Evolutionary conservation across 208 protist species (phyloP).

Genomic region (Leishmania mexicana): DNA sequence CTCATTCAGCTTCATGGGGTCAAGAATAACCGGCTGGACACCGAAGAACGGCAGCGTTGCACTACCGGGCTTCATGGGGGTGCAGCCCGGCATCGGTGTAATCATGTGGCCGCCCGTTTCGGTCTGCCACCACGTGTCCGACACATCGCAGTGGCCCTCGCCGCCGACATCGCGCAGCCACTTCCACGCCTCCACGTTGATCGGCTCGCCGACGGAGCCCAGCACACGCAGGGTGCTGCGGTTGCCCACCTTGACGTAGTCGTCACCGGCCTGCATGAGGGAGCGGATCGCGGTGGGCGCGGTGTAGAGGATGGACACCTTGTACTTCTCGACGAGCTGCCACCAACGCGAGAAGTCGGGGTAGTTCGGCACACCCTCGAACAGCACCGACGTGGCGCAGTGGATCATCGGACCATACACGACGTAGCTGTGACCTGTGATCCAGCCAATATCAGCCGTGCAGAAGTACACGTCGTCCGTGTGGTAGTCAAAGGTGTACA

Average conservation of each 20-base stretch:
- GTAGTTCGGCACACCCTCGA: slow-evolving; percentile 95
- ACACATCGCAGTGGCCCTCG: slow-evolving; percentile 86
- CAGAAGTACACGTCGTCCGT: slow-evolving; percentile 96
- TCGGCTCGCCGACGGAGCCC: slow-evolving; percentile 97
- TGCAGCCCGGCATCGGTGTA: slow-evolving; percentile 94
- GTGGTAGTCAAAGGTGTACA: slow-evolving; percentile 97
- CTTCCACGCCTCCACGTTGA: slow-evolving; percentile 94
- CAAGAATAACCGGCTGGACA: slow-evolving; percentile 91
- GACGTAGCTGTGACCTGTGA: slow-evolving; percentile 98
- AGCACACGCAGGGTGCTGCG: slow-evolving; percentile 91
- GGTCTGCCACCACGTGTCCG: slow-evolving; percentile 99
- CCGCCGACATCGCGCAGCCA: slow-evolving; percentile 96
- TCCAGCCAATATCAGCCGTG: slow-evolving; percentile 94
- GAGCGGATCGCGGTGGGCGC: slow-evolving; percentile 95
- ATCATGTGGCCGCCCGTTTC: slow-evolving; percentile 98
- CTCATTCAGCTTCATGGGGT: slow-evolving; percentile 55
- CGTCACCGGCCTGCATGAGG: slow-evolving; percentile 80
- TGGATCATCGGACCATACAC: slow-evolving; percentile 98
- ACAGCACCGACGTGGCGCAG: slow-evolving; percentile 95
- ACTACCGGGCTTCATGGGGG: slow-evolving; percentile 94
- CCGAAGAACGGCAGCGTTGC: slow-evolving; percentile 98
- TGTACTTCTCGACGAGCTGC: slow-evolving; percentile 94
- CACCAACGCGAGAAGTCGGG: slow-evolving; percentile 90
- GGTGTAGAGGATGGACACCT: slow-evolving; percentile 97
- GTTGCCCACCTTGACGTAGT: slow-evolving; percentile 69